Evolutionary conservation across 257 asterid genomes (phyloP).

Genomic region (Solanum neorickii): DNA sequence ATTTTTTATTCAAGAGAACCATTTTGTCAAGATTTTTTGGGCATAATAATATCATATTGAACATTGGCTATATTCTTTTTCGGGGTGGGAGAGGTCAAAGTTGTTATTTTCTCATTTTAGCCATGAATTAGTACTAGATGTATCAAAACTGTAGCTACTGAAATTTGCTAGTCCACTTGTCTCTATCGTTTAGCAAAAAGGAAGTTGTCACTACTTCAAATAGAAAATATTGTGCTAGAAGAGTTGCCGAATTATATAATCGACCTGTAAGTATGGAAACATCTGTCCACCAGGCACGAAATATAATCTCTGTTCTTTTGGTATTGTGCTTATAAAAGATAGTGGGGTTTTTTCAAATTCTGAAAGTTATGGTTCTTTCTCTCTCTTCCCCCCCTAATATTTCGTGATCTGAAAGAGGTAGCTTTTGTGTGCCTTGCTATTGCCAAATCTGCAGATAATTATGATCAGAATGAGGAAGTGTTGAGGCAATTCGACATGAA

Average conservation of each 20-base stretch:
- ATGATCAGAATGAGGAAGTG: slow-evolving; percentile 7
- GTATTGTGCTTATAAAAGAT: background rate
- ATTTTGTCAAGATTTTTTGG: background rate
- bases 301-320: background rate
- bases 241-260: background rate
- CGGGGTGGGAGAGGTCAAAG: background rate
- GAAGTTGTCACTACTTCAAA: background rate
- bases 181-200: background rate
- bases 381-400: background rate
- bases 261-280: background rate
- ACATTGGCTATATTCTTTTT: background rate
- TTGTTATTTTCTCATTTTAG: background rate
- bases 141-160: background rate
- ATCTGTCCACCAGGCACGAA: background rate
- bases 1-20: background rate
- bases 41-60: background rate
- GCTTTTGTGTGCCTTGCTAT: background rate
- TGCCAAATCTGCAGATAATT: background rate
- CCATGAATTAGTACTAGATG: background rate
- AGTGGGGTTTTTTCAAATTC: background rate
- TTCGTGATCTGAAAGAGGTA: background rate
- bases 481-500: slow-evolving; percentile 26
- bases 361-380: background rate
- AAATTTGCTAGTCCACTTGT: background rate
- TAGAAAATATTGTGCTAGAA: background rate